Conservation (phyloP, 1,284 basidiomycete genomes). For the Irpex rosettiformis region DNA sequence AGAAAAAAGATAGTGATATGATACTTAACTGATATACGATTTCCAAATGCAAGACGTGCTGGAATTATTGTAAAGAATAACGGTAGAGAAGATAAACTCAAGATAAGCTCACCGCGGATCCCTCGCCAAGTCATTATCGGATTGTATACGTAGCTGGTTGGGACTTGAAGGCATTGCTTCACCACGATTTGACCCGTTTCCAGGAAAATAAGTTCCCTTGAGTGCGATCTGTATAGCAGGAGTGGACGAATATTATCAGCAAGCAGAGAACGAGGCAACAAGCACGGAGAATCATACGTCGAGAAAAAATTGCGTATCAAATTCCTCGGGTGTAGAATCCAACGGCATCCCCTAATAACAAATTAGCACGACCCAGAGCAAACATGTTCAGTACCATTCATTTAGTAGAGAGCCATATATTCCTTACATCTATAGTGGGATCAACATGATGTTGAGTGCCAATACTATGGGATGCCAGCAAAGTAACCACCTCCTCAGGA, state of each 20-base stretch:
- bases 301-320: background rate
- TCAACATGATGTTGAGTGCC: conserved; percentile 33
- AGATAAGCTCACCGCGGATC: conserved; percentile 18
- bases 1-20: background rate
- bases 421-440: conserved; percentile 24
- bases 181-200: conserved; percentile 30
- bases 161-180: conserved; percentile 32
- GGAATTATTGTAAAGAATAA: background rate
- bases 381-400: too few species aligned
- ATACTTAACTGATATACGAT: conserved; percentile 29
- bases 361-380: too few species aligned
- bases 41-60: conserved; percentile 30
- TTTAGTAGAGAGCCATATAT: too few species aligned
- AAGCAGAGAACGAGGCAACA: conserved; percentile 32
- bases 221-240: conserved; percentile 23
- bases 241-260: background rate
- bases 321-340: conserved; percentile 33
- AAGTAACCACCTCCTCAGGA: conserved; percentile 36
- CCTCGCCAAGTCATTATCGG: conserved; percentile 33
- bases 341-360: conserved; percentile 31
- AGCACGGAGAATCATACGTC: conserved; percentile 18
- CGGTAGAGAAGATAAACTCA: background rate
- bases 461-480: conserved; percentile 31
- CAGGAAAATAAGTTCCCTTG: conserved; percentile 29
- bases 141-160: conserved; percentile 38